phyloP scores from a whole-genome alignment of 768 basidiomycete genomes.

The Mycena albidolilacea region DNA sequence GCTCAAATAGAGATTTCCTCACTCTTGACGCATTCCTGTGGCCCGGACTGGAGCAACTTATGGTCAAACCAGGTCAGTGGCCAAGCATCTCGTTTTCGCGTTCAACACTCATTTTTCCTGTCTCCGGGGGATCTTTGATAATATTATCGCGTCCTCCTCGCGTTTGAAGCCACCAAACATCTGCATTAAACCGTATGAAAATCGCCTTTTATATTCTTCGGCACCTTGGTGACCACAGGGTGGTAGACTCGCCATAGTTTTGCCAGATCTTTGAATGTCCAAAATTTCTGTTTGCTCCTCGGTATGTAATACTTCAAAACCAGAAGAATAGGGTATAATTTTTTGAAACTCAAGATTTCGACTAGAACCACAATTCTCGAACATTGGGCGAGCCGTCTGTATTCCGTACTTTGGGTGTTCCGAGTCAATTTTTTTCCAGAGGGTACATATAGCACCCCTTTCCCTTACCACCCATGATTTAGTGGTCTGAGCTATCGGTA shows the following conservation, averaged over 20 bases:
- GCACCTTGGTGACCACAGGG: not conserved
- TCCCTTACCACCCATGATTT: not conserved
- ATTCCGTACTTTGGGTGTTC: not conserved
- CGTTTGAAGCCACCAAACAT: too few relatives aligned
- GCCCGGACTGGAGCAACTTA: too few relatives aligned
- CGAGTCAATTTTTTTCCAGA: not conserved
- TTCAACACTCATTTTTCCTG: too few relatives aligned
- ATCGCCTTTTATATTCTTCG: not conserved
- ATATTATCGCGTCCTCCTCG: too few relatives aligned
- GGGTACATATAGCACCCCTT: not conserved
- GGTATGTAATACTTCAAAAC: not conserved
- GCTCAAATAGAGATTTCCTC: not conserved
- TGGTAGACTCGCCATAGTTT: not conserved
- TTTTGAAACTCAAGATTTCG: not conserved
- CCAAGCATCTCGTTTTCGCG: too few relatives aligned
- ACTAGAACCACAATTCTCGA: not conserved
- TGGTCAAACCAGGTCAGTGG: too few relatives aligned
- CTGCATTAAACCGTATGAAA: not conserved
- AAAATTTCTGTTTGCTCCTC: not conserved
- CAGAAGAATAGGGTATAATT: not conserved
- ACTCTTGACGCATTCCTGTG: too few relatives aligned
- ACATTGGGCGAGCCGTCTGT: not conserved
- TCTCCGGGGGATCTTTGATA: too few relatives aligned
- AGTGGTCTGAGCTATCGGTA: too few relatives aligned
- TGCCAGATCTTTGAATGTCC: not conserved